Conservation (phyloP, 441 rosid genomes). For the Gossypium davidsonii region DNA sequence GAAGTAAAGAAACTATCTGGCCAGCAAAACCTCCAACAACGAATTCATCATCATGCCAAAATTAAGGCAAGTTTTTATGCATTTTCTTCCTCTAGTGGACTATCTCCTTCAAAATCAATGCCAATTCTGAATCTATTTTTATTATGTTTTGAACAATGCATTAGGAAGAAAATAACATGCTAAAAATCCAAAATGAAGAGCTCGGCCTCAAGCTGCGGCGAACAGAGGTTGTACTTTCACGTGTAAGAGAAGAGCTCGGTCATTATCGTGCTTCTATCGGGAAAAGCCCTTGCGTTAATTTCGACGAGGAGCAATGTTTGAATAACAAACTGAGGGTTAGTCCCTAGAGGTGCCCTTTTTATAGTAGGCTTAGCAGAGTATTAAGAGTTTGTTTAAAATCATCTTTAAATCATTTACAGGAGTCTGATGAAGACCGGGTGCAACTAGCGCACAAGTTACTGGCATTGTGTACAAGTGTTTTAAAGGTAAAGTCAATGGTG, state of each 20-base stretch:
- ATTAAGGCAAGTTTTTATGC: slow-evolving; percentile 62
- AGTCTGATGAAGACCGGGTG: slow-evolving; percentile 61
- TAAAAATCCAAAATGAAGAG: slow-evolving; percentile 74
- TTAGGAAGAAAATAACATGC: slow-evolving; percentile 90
- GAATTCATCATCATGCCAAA: slow-evolving; percentile 90
- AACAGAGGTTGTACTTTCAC: slow-evolving; percentile 52
- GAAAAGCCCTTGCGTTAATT: slow-evolving; percentile 37
- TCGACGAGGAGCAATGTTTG: slow-evolving; percentile 52
- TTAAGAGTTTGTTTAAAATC: slow-evolving; percentile 9
- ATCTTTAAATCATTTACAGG: slow-evolving; percentile 32
- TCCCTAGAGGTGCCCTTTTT: background rate
- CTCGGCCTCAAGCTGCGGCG: slow-evolving; percentile 57
- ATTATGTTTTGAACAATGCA: slow-evolving; percentile 15
- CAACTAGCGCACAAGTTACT: slow-evolving; percentile 62
- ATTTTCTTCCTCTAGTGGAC: background rate
- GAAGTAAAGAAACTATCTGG: slow-evolving; percentile 75
- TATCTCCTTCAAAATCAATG: slow-evolving; percentile 2
- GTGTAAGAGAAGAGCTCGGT: slow-evolving; percentile 82
- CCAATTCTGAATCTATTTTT: background rate
- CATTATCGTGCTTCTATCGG: slow-evolving; percentile 62
- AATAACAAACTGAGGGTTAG: slow-evolving; percentile 55
- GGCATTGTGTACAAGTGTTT: slow-evolving; percentile 58
- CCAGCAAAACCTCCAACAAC: slow-evolving; percentile 88
- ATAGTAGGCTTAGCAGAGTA: background rate
- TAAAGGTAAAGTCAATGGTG: slow-evolving; percentile 43